These are phyloP conservation scores for Ustilago lituana DNA, from an alignment of 1,284 basidiomycete species.

Conservation along the genomic window DNA sequence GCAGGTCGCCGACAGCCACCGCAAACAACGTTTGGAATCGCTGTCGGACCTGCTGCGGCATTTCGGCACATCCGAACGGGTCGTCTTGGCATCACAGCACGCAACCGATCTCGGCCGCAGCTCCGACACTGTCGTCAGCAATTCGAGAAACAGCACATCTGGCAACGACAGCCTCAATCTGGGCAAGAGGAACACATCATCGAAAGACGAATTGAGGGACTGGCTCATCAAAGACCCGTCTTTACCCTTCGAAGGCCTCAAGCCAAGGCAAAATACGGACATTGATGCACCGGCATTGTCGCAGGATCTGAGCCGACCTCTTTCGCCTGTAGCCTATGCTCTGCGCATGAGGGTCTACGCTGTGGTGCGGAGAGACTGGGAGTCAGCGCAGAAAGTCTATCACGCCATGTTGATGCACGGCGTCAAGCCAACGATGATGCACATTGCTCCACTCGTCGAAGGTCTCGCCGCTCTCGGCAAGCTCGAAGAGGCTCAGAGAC, in stretches of 20 bases:
- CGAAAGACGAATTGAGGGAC: conserved; percentile 29
- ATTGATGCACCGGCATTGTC: not conserved
- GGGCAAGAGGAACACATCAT: not conserved
- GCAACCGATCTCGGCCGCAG: conserved; percentile 7
- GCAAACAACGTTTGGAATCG: conserved; percentile 11
- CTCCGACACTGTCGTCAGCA: not conserved
- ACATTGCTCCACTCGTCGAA: conserved; percentile 50
- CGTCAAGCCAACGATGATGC: conserved; percentile 40
- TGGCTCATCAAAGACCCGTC: conserved; percentile 37
- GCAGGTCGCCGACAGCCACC: not conserved
- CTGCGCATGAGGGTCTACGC: conserved; percentile 50
- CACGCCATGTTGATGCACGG: conserved; percentile 41
- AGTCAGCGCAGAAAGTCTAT: conserved; percentile 41
- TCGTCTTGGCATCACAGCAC: conserved; percentile 18
- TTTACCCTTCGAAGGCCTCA: conserved; percentile 4
- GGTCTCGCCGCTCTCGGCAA: conserved; percentile 30
- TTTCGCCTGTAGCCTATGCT: conserved; percentile 37
- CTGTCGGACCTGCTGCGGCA: conserved; percentile 14
- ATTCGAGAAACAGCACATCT: not conserved
- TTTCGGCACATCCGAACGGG: conserved; percentile 17
- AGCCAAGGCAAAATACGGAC: not conserved
- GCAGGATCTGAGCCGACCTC: conserved; percentile 20
- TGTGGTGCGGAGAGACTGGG: conserved; percentile 39
- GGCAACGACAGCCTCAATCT: not conserved
- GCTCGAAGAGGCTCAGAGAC: conserved; percentile 33